These are phyloP conservation scores for Alternaria sp. DNA, from an alignment of 2,329 filamentous ascomycete genomes.

Conservation along the genomic window DNA sequence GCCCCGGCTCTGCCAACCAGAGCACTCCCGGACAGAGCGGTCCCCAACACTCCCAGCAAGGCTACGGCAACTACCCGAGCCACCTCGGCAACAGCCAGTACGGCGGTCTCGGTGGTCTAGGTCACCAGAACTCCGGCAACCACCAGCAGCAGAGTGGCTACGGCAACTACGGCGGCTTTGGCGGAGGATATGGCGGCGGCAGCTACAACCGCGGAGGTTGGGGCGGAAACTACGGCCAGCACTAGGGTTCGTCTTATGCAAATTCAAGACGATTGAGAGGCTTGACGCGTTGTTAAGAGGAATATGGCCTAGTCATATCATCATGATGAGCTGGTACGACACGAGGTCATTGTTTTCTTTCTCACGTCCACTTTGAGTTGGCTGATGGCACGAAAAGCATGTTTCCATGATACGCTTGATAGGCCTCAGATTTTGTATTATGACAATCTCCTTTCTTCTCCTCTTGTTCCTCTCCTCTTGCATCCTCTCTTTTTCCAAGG, in stretches of 20 bases:
- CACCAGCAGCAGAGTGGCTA: conserved; percentile 53
- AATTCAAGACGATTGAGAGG: conserved; percentile 5
- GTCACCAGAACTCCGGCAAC: conserved; percentile 54
- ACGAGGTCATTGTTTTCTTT: conserved; percentile 29
- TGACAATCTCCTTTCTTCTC: conserved; percentile 37
- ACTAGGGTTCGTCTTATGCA: conserved; percentile 28
- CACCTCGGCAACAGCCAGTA: conserved; percentile 58
- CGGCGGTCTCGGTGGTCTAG: conserved; percentile 61
- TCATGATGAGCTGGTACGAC: conserved; percentile 26
- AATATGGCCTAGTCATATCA: conserved; percentile 35
- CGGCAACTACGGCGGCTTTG: conserved; percentile 52
- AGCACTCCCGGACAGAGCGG: conserved; percentile 59
- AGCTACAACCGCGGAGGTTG: conserved; percentile 55
- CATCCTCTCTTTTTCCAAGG: conserved; percentile 39
- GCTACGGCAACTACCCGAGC: conserved; percentile 62
- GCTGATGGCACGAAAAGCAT: conserved; percentile 36
- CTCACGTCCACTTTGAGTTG: conserved; percentile 22
- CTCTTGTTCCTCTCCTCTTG: conserved; percentile 34
- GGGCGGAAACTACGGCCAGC: conserved; percentile 56
- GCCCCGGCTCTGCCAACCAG: conserved; percentile 68
- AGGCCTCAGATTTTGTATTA: conserved; percentile 42
- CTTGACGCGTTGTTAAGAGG: conserved; percentile 7
- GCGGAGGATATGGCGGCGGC: conserved; percentile 51
- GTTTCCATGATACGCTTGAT: conserved; percentile 31
- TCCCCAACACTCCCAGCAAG: conserved; percentile 64